phyloP scores from a whole-genome alignment of 2,329 filamentous ascomycete genomes.

The Fusarium musae region DNA sequence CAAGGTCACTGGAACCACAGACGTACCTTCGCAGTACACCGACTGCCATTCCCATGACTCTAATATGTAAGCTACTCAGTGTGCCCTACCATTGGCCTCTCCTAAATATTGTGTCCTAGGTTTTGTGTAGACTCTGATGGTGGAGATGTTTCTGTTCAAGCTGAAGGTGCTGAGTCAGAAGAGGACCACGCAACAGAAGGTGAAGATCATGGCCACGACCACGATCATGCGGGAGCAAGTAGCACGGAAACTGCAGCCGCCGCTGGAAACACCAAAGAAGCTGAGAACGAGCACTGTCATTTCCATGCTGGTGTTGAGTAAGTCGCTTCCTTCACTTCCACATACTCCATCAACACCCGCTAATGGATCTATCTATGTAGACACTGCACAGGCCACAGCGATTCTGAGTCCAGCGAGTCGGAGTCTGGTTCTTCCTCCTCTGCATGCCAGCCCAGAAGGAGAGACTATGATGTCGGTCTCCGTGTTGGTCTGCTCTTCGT shows the following conservation, averaged over 20 bases:
- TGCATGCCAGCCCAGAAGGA: slow-evolving; percentile 58
- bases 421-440: slow-evolving; percentile 42
- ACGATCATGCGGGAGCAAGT: slow-evolving; percentile 24
- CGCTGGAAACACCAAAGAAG: slow-evolving; percentile 3
- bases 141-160: slow-evolving; percentile 67
- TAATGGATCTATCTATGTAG: slow-evolving; percentile 44
- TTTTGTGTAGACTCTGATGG: slow-evolving; percentile 71
- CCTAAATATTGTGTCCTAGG: slow-evolving; percentile 50
- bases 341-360: not conserved
- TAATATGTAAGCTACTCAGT: slow-evolving; percentile 59
- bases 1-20: slow-evolving; percentile 64
- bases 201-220: slow-evolving; percentile 27
- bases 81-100: not conserved
- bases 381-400: slow-evolving; percentile 67
- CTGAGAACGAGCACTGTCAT: slow-evolving; percentile 66
- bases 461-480: slow-evolving; percentile 74
- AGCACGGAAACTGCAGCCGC: not conserved
- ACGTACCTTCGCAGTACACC: slow-evolving; percentile 70
- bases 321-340: slow-evolving; percentile 43
- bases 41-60: slow-evolving; percentile 71
- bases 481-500: slow-evolving; percentile 79
- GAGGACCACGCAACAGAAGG: slow-evolving; percentile 31
- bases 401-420: slow-evolving; percentile 37
- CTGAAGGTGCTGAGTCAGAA: slow-evolving; percentile 48
- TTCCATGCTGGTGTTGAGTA: slow-evolving; percentile 82